These are phyloP conservation scores for Pleurostoma richardsiae DNA, from an alignment of 2,329 filamentous ascomycete genomes.

Conservation along the genomic window DNA sequence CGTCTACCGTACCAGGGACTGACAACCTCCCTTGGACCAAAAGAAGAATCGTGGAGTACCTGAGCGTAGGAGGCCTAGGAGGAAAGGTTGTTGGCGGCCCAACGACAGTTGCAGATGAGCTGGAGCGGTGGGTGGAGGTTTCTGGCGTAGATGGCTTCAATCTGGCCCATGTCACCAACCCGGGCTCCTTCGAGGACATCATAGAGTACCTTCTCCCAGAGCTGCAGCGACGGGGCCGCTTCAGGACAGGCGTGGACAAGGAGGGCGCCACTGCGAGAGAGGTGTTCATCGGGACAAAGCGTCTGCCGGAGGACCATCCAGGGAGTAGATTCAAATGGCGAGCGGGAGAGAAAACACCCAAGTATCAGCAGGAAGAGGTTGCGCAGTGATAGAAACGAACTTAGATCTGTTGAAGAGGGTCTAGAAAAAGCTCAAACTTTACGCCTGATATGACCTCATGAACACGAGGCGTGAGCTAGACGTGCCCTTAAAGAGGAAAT, in stretches of 20 bases:
- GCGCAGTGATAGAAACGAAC: neutral
- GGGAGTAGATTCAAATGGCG: neutral
- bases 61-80: neutral
- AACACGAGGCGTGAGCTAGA: no score
- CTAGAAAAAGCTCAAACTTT: no score
- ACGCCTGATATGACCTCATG: no score
- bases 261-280: neutral
- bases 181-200: conserved; percentile 7
- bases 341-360: neutral
- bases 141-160: conserved; percentile 11
- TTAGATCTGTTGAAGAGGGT: neutral
- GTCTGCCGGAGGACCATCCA: neutral
- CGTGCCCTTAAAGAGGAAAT: no score
- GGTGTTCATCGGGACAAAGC: neutral
- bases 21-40: conserved; percentile 5
- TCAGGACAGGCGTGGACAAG: neutral
- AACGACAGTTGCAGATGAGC: conserved; percentile 6
- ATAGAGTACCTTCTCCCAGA: conserved; percentile 15
- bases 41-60: conserved; percentile 1
- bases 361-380: neutral
- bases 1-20: conserved; percentile 1
- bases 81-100: conserved; percentile 1
- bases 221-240: conserved; percentile 9
- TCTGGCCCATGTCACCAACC: conserved; percentile 7
- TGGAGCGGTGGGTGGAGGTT: conserved; percentile 9